A percentile compares a stretch with the other conserved stretches of the same genome.
phyloP scores from a whole-genome alignment of 305 asterid species.

The Galium porrigens region DNA sequence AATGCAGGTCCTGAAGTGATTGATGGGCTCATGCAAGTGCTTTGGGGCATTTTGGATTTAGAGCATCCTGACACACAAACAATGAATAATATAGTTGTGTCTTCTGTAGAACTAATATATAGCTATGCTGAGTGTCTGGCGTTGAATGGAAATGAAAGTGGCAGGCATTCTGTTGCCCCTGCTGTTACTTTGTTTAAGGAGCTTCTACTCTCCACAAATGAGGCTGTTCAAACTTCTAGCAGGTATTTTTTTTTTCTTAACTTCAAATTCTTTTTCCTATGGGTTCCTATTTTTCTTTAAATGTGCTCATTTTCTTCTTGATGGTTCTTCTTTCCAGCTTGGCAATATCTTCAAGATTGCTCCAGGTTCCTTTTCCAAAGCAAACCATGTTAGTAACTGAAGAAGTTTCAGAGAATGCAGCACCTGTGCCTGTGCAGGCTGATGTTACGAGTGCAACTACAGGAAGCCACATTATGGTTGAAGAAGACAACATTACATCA shows the following conservation, averaged over 20 bases:
- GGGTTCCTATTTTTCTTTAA: neutral
- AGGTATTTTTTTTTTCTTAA: slow-evolving; percentile 33
- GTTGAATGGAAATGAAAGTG: slow-evolving; percentile 54
- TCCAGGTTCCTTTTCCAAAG: slow-evolving; percentile 99
- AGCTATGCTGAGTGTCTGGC: slow-evolving; percentile 94
- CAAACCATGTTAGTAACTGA: slow-evolving; percentile 87
- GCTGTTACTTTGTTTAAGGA: slow-evolving; percentile 76
- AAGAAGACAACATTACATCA: slow-evolving; percentile 86
- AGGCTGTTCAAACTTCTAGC: slow-evolving; percentile 99
- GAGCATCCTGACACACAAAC: slow-evolving; percentile 94
- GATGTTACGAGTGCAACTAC: slow-evolving; percentile 44
- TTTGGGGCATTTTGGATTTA: slow-evolving; percentile 92
- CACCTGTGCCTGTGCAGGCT: slow-evolving; percentile 45
- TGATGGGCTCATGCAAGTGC: slow-evolving; percentile 96
- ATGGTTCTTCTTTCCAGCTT: slow-evolving; percentile 44
- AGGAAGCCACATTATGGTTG: slow-evolving; percentile 68
- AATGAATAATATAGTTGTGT: slow-evolving; percentile 82
- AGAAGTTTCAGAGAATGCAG: slow-evolving; percentile 47
- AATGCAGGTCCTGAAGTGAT: slow-evolving; percentile 75
- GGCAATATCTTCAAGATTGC: slow-evolving; percentile 95
- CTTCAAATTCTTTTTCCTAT: slow-evolving; percentile 2
- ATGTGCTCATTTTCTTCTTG: slow-evolving; percentile 17
- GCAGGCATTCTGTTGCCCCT: slow-evolving; percentile 53
- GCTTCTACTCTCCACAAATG: slow-evolving; percentile 68
- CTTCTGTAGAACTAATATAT: slow-evolving; percentile 80